These are phyloP conservation scores for Malassezia psittaci DNA, from an alignment of 1,284 basidiomycete species.

Conservation along the genomic window DNA sequence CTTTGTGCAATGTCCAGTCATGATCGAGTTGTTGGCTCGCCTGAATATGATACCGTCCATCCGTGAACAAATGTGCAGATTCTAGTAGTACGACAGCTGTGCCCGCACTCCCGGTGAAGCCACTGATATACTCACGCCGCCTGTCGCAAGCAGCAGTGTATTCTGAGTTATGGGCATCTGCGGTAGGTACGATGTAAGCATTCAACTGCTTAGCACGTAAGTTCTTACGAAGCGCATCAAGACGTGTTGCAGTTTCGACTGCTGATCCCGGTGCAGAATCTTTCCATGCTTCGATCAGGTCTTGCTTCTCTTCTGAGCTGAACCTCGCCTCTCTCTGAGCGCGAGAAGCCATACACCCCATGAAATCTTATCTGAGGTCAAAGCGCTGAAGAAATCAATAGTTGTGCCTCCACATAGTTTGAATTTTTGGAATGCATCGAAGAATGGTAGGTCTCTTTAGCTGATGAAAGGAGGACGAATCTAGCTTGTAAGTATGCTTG, in stretches of 20 bases:
- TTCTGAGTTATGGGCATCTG: slow-evolving; percentile 82
- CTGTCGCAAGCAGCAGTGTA: slow-evolving; percentile 71
- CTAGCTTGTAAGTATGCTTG: too few species aligned
- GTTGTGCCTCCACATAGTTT: not conserved
- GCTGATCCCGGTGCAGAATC: not conserved
- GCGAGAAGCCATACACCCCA: slow-evolving; percentile 16
- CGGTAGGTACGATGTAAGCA: slow-evolving; percentile 59
- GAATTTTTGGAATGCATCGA: not conserved
- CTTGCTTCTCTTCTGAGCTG: slow-evolving; percentile 11
- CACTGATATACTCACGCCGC: slow-evolving; percentile 70
- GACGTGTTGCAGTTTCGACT: slow-evolving; percentile 39
- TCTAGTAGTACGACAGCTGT: slow-evolving; percentile 62
- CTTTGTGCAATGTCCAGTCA: slow-evolving; percentile 66
- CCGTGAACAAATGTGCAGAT: slow-evolving; percentile 58
- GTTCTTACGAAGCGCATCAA: slow-evolving; percentile 53
- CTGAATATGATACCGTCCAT: slow-evolving; percentile 82
- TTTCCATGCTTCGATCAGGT: not conserved
- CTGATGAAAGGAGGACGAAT: too few species aligned
- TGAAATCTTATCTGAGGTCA: not conserved
- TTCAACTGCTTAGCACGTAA: slow-evolving; percentile 28
- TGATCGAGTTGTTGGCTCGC: slow-evolving; percentile 65
- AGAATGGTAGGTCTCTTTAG: too few species aligned
- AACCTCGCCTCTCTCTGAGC: not conserved
- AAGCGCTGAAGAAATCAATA: too few species aligned
- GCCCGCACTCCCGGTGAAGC: slow-evolving; percentile 76